Evolutionary conservation across 2,329 filamentous ascomycete genomes (phyloP), one percentile per base, ranked within the genome.

Genomic region (Didymella lethalis): DNA sequence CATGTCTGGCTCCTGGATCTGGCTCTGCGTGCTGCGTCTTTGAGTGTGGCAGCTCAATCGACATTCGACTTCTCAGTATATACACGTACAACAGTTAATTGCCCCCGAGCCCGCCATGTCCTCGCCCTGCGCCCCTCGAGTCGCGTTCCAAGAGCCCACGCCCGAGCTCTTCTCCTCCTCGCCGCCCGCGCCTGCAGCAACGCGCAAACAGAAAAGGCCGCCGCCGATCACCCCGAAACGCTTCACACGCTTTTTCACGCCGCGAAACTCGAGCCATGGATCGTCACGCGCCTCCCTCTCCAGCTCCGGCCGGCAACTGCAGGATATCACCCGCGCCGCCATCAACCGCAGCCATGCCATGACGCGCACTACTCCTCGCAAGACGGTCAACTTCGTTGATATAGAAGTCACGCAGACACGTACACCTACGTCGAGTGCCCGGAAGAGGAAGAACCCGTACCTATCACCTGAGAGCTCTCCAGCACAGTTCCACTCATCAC

Each of bases 191-290:
- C 62, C 78, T 28, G 43, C 71, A 31, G 67, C 67, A 29, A 71
- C 66, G 43, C 64, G 71, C 48, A 83, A 82, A 65, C 76, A 74
- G 36, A 81, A 75, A 63, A 80, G 78, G 59, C 78, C 80, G 31
- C 81, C 82, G 6, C 81, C 81, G 28, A 81, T 84, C 63, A 84
- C 82, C 0, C 82, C 82, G 7, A 82, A 81, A 65, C 77, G 82
- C 57, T 83, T 84, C 72, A 82, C 71, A 47, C 78, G 79, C 61
- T 84, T 84, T 72, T 84, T 84, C 71, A 82, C 80, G 12, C 82
- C 81, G 11, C 74, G 80, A 46, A 69, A 70, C 25, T 74, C 77
- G 3, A 64, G 69, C n/a, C 64, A 73, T 64, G 70, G 65, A 14
- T 72, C 71, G 5, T 72, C 71, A 14, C 59, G 64, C 48, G 59